Conservation (phyloP, 1,284 basidiomycete species). For the Apiotrichum mycotoxinovorans region DNA sequence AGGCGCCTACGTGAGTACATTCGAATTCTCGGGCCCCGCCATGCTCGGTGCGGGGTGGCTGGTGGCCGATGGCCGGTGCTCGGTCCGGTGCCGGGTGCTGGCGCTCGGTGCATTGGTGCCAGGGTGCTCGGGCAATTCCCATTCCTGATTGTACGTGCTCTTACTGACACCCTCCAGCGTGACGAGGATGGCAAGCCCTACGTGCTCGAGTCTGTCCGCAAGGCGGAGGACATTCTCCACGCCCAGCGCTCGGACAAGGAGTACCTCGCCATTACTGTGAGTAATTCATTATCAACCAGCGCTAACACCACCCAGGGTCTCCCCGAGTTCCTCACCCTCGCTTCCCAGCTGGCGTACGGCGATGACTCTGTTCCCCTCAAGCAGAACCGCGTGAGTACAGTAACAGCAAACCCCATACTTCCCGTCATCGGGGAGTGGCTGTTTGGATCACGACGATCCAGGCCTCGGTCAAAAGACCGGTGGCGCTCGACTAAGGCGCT, state of each 20-base stretch:
- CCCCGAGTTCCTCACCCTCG: constrained; percentile 77
- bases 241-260: constrained; percentile 83
- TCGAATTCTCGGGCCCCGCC: too few relatives aligned
- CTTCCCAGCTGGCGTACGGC: constrained; percentile 88
- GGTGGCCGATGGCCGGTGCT: too few relatives aligned
- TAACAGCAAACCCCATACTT: not conserved
- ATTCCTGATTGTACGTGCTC: too few relatives aligned
- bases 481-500: not conserved
- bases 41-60: too few relatives aligned
- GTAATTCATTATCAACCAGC: not conserved
- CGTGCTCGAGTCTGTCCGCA: constrained; percentile 82
- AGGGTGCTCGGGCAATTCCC: too few relatives aligned
- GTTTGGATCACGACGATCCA: not conserved
- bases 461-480: not conserved
- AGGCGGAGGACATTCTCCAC: constrained; percentile 62
- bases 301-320: constrained; percentile 53
- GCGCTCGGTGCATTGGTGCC: too few relatives aligned
- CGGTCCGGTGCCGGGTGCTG: too few relatives aligned
- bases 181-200: constrained; percentile 95
- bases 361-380: constrained; percentile 71
- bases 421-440: not conserved
- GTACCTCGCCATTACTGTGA: constrained; percentile 85
- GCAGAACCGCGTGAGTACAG: constrained; percentile 64
- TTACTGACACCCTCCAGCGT: constrained; percentile 64
- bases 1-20: constrained; percentile 20